These are phyloP conservation scores for Fusarium domesticum DNA, from an alignment of 2,329 filamentous ascomycete genomes.

Conservation along the genomic window DNA sequence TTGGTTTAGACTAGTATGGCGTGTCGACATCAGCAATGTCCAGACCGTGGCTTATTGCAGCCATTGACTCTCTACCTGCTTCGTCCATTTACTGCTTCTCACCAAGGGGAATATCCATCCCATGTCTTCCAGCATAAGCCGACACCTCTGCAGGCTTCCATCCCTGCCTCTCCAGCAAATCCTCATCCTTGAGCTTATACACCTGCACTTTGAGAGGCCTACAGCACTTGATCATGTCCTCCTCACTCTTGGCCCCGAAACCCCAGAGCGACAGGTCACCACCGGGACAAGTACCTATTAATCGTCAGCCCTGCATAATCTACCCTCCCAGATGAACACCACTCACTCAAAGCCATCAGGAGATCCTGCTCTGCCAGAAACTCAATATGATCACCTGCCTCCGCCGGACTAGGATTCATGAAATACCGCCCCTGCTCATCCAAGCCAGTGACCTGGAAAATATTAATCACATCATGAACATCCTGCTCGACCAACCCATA, in stretches of 20 bases:
- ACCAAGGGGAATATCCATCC: slow-evolving; percentile 23
- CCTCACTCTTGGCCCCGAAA: slow-evolving; percentile 65
- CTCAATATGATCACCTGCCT: slow-evolving; percentile 60
- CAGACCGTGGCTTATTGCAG: background rate
- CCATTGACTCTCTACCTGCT: background rate
- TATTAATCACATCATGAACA: slow-evolving; percentile 80
- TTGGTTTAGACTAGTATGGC: no score
- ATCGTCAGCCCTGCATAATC: slow-evolving; percentile 2
- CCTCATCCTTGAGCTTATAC: slow-evolving; percentile 56
- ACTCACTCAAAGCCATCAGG: slow-evolving; percentile 55
- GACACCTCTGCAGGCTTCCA: slow-evolving; percentile 63
- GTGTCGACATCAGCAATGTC: no score
- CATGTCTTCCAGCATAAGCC: slow-evolving; percentile 47
- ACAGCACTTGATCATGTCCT: slow-evolving; percentile 68
- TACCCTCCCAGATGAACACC: no score
- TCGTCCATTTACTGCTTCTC: slow-evolving; percentile 15
- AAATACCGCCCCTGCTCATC: slow-evolving; percentile 72
- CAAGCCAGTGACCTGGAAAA: slow-evolving; percentile 81
- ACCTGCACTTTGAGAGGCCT: slow-evolving; percentile 73
- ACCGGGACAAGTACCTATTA: slow-evolving; percentile 68
- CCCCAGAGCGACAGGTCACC: slow-evolving; percentile 82
- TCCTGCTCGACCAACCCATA: slow-evolving; percentile 69
- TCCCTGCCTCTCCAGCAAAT: slow-evolving; percentile 47
- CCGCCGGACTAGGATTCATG: slow-evolving; percentile 63
- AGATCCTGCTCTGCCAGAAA: slow-evolving; percentile 80